Evolutionary conservation across 768 basidiomycete species (phyloP), one percentile per base, ranked within the genome.

Genomic region (Rhodosporidiobolus sp.): DNA sequence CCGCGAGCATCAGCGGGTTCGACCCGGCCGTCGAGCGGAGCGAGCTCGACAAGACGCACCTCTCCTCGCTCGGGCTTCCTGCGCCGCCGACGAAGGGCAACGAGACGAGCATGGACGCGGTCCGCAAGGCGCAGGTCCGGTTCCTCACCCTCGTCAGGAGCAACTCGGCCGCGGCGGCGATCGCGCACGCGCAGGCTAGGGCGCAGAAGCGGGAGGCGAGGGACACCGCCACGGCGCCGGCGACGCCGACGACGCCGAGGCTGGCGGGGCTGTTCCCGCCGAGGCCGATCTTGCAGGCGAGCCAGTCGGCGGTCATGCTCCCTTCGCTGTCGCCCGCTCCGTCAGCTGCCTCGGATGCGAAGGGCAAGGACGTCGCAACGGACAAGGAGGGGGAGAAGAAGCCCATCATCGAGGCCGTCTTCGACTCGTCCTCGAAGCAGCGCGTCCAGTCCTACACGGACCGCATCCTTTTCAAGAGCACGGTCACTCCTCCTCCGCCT

Each of bases 401-500:
- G 12, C 30, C 58, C 0, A 19, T 26, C 1, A 38, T 48, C 26
- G 73, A 76, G 52, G 46, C 73, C 0, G 67, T 70, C 5, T 79
- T 76, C 35, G 78, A 79, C 38, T 62, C 74, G 32, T 67, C 63
- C 22, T 58, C 67, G 38, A 79, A 79, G 73, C 77, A 79, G 63
- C 70, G 78, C 9, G 78, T 79, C 32, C 78, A 79, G 63, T 59
- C 53, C 66, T 79, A 72, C 63, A 77, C 65, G 65, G 78, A 79
- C 56, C 77, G 78, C 5, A 76, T 79, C 54, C 71, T 79, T 22
- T 78, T 69, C 62, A 76, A 76, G 58, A 61, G 48, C 16, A 77
- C 55, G 16, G 53, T 75, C 50, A 55, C 30, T 0, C 50, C 55
- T 0, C 62, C 57, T 2, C 30, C 35, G 10, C 34, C 30, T 26